These are phyloP conservation scores for Leptographium galeiforme DNA, from an alignment of 2,329 filamentous ascomycete genomes.

Conservation along the genomic window DNA sequence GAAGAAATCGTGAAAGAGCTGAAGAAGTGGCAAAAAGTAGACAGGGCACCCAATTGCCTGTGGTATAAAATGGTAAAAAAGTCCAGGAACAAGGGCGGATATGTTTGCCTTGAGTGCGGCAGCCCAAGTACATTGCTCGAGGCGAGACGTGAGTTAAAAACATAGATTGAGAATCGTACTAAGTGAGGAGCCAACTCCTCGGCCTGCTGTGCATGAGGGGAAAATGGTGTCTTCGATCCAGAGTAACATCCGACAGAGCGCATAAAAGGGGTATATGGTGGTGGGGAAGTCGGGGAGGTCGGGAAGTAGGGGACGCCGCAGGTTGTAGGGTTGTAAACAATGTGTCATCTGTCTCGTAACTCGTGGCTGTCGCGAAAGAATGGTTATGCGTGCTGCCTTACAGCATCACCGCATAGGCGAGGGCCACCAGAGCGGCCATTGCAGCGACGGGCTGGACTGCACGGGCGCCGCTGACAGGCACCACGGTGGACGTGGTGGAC, in stretches of 20 bases:
- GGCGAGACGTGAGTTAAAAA: background rate
- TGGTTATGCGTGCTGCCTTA: slow-evolving; percentile 4
- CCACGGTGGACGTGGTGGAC: slow-evolving; percentile 6
- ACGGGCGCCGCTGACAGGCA: slow-evolving; percentile 18
- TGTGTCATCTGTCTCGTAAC: slow-evolving; percentile 11
- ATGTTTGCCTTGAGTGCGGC: background rate
- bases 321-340: slow-evolving; percentile 1
- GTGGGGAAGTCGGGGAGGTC: background rate
- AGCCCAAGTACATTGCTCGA: background rate
- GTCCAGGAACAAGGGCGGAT: background rate
- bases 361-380: slow-evolving; percentile 8
- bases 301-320: slow-evolving; percentile 2
- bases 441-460: slow-evolving; percentile 18
- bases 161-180: background rate
- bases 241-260: slow-evolving; percentile 10
- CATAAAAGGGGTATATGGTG: background rate
- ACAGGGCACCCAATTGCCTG: background rate
- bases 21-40: background rate
- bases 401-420: slow-evolving; percentile 16
- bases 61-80: background rate
- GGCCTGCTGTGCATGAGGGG: slow-evolving; percentile 5
- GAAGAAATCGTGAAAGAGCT: background rate
- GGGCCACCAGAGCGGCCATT: slow-evolving; percentile 15
- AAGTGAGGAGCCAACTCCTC: background rate
- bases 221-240: background rate